These are phyloP conservation scores for Aurantiochytrium sp. DNA, from an alignment of 108 stramenopile species.

Conservation along the genomic window DNA sequence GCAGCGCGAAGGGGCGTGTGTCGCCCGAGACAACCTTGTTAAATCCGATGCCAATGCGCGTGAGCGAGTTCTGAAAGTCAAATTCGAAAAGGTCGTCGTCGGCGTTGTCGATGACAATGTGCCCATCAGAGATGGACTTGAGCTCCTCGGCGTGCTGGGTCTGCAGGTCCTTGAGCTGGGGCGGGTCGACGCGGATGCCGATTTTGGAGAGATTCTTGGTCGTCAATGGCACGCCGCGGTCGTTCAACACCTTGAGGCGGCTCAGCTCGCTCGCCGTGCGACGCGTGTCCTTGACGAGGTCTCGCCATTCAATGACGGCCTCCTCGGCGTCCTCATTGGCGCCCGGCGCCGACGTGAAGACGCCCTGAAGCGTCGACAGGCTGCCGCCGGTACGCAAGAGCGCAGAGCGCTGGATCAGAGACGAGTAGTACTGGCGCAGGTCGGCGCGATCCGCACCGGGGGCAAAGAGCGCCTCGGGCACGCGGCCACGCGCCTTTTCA, in stretches of 20 bases:
- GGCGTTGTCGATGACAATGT: background rate
- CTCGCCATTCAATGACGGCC: background rate
- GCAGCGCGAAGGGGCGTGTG: background rate
- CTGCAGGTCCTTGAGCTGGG: background rate
- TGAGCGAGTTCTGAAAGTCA: slow-evolving; percentile 4
- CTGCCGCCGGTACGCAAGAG: background rate
- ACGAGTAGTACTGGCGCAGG: background rate
- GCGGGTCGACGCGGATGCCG: background rate
- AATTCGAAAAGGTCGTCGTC: background rate
- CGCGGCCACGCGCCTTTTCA: background rate
- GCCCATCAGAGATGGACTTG: slow-evolving; percentile 18
- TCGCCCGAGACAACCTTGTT: slow-evolving; percentile 6
- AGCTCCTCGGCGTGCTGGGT: slow-evolving; percentile 28
- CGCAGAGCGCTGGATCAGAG: background rate
- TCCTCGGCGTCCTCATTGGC: background rate
- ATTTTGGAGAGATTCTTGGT: background rate
- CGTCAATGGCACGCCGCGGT: background rate
- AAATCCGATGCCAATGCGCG: background rate
- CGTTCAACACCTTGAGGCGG: background rate
- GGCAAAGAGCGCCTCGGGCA: background rate
- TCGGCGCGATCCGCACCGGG: slow-evolving; percentile 11
- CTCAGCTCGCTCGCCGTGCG: background rate
- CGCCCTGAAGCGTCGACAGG: background rate
- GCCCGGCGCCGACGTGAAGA: background rate
- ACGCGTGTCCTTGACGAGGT: background rate